phyloP scores from a whole-genome alignment of 1,284 basidiomycete species.

The Porodaedalea pini region DNA sequence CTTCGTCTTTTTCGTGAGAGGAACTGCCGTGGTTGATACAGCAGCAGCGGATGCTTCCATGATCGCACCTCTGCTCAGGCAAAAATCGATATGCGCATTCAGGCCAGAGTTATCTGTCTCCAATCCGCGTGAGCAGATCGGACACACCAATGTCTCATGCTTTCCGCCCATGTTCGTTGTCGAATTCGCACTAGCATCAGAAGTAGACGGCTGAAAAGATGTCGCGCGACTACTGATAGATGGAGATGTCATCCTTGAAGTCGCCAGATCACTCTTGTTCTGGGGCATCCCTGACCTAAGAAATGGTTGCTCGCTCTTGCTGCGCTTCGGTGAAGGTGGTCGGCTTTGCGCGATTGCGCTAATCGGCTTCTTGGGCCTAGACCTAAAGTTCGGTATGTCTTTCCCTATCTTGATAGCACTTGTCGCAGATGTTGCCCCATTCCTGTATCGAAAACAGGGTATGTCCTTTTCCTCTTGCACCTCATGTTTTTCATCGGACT shows the following conservation, averaged over 20 bases:
- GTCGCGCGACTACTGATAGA: not conserved
- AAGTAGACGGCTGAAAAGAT: not conserved
- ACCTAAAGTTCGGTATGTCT: slow-evolving; percentile 2
- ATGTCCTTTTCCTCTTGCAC: slow-evolving; percentile 11
- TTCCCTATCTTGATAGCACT: slow-evolving; percentile 14
- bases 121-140: slow-evolving; percentile 58
- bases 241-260: not conserved
- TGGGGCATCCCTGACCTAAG: not conserved
- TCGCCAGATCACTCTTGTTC: not conserved
- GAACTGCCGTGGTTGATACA: not conserved
- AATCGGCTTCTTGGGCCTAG: slow-evolving; percentile 11
- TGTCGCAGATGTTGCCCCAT: not conserved
- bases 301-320: slow-evolving; percentile 15
- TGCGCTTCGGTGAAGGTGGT: slow-evolving; percentile 2
- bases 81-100: slow-evolving; percentile 76
- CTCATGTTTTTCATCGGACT: not conserved
- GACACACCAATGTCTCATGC: slow-evolving; percentile 41
- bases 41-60: slow-evolving; percentile 38
- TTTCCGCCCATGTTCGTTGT: not conserved
- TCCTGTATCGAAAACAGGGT: slow-evolving; percentile 10
- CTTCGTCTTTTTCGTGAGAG: not conserved
- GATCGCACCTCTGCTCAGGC: slow-evolving; percentile 67
- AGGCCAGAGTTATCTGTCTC: slow-evolving; percentile 62
- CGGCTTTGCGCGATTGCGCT: not conserved
- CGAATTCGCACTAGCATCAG: not conserved